phyloP scores from a whole-genome alignment of 805 yeast species.

The Tetrapisispora arboricola region DNA sequence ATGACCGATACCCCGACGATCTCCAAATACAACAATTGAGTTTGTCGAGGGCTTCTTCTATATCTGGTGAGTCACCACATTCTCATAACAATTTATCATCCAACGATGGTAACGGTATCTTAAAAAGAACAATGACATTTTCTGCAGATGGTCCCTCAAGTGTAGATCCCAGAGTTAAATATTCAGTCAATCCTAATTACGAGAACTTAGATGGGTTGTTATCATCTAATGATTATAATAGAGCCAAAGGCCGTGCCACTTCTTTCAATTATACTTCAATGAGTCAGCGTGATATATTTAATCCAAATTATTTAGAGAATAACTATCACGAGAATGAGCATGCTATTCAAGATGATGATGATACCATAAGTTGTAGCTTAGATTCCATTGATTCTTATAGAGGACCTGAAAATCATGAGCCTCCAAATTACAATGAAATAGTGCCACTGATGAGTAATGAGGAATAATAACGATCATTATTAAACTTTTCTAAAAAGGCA shows the following conservation, averaged over 20 bases:
- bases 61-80: not conserved
- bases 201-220: slow-evolving; percentile 3
- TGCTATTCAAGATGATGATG: slow-evolving; percentile 1
- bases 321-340: not conserved
- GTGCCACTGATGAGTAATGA: not conserved
- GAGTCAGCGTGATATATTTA: not conserved
- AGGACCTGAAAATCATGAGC: not conserved
- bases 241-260: not conserved
- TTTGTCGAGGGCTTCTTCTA: slow-evolving; percentile 10
- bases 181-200: not conserved
- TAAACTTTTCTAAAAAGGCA: too few relatives aligned
- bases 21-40: slow-evolving; percentile 14
- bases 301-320: not conserved
- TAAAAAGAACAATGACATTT: not conserved
- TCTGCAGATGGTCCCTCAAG: not conserved
- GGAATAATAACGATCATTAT: not conserved
- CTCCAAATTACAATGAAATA: slow-evolving; percentile 4
- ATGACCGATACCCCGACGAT: slow-evolving; percentile 13
- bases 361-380: not conserved
- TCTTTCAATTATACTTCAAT: not conserved
- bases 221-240: not conserved
- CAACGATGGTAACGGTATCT: not conserved
- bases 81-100: not conserved
- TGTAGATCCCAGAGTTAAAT: not conserved
- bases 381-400: not conserved